Base-by-base conservation (phyloP, 176 grass and related monocot species). In the Eragrostis nindensis region DNA sequence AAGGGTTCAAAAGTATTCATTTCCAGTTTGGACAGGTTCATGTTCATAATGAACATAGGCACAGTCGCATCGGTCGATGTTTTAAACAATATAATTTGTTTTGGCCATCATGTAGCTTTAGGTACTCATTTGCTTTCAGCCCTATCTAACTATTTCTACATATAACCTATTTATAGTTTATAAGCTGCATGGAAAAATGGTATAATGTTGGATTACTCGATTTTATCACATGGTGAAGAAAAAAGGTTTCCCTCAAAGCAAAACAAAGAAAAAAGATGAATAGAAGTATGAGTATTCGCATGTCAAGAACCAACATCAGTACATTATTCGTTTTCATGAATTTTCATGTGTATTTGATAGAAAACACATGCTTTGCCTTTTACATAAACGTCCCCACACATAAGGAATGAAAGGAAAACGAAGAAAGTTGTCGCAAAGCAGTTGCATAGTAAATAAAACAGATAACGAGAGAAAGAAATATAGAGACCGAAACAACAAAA, bases 171-270 rank as follows among this genome's bases (percentile, higher is more conserved):
- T 63, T 26, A n/a, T n/a, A n/a, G n/a, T n/a, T n/a, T n/a, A 49
- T 67, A 17, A 84, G 22, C 29, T 61, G 57, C 30, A 73, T 48
- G 12, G 13, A 64, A 74, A 59, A 59, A 41, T 52, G 8, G 43
- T 44, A 62, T 24, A 46, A 76, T 29, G 8, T 27, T 17, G 16
- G 39, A 57, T 44, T 61, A 57, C 11, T 48, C 49, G 22, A 65
- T 17, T 73, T 73, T 36, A 79, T 79, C 75, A 76, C 68, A 82
- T 40, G 10, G 49, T 81, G 24, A 76, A 82, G 53, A 70, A 69
- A 42, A 36, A 36, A 36, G 32, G 4, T 36, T 36, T 36, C 2
- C 32, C 32, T 36, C 32, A 36, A 36, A 36, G 4, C 32, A 36
- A 36, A 36, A 36, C 32, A 36, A 36, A 36, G 32, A 36, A 36